These are phyloP conservation scores for Monosporascus sp. DNA, from an alignment of 2,329 filamentous ascomycete genomes.

Conservation along the genomic window DNA sequence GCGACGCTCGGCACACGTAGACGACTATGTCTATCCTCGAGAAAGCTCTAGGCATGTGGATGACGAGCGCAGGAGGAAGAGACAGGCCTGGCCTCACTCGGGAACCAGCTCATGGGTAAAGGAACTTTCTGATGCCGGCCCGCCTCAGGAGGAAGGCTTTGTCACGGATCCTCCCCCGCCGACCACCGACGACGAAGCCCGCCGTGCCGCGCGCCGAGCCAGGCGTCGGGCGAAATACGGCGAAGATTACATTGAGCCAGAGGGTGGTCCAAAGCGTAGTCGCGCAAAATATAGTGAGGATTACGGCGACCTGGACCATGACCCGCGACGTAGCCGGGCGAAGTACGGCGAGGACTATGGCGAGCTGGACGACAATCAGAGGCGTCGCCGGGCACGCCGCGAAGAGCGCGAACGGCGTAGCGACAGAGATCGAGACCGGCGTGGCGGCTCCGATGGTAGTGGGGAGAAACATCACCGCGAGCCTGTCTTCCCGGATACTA, in stretches of 20 bases:
- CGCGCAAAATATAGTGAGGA: conserved; percentile 22
- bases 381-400: conserved; percentile 37
- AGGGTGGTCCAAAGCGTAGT: conserved; percentile 34
- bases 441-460: conserved; percentile 26
- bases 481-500: conserved; percentile 37
- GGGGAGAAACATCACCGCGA: conserved; percentile 33
- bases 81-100: conserved; percentile 53
- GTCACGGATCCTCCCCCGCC: conserved; percentile 28
- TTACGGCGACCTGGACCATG: conserved; percentile 35
- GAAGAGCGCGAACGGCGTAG: conserved; percentile 34
- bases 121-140: conserved; percentile 57
- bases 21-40: conserved; percentile 39
- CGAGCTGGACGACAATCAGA: conserved; percentile 40
- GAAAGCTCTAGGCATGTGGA: conserved; percentile 31
- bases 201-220: conserved; percentile 43
- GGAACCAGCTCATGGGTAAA: conserved; percentile 64
- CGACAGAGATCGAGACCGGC: conserved; percentile 21
- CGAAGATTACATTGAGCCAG: conserved; percentile 34
- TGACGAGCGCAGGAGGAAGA: conserved; percentile 26
- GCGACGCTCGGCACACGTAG: conserved; percentile 37
- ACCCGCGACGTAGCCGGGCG: conserved; percentile 26
- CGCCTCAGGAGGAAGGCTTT: conserved; percentile 43
- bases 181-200: conserved; percentile 40
- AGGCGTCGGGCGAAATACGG: conserved; percentile 33
- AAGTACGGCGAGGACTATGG: conserved; percentile 33